Evolutionary conservation across 2,329 filamentous ascomycete genomes (phyloP).

Genomic region (Colletotrichum tabaci): DNA sequence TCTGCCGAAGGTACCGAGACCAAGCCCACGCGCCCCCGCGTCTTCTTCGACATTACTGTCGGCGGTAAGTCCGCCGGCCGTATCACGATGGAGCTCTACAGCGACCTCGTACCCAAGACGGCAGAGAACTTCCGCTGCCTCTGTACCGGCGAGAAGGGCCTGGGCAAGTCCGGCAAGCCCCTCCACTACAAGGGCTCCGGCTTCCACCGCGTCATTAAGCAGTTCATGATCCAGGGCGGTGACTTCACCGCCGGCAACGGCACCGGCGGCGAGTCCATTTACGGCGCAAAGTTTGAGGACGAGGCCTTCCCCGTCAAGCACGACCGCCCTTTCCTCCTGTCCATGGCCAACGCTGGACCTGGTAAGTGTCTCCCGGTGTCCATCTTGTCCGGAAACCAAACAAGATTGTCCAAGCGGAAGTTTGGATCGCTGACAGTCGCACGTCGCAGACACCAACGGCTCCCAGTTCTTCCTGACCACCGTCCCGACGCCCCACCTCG

Average conservation of each 20-base stretch:
- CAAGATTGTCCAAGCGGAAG: not conserved
- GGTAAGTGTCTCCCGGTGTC: constrained; percentile 65
- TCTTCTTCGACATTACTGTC: constrained; percentile 95
- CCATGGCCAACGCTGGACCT: constrained; percentile 97
- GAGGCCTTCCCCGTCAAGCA: constrained; percentile 96
- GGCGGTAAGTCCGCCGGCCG: constrained; percentile 81
- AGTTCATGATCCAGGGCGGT: constrained; percentile 98
- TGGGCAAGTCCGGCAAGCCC: constrained; percentile 84
- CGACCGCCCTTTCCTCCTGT: constrained; percentile 91
- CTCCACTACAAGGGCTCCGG: constrained; percentile 93
- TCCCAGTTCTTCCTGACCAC: constrained; percentile 99
- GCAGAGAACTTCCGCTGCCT: constrained; percentile 96
- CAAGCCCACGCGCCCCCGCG: constrained; percentile 77
- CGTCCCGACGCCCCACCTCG: constrained; percentile 92
- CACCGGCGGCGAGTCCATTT: constrained; percentile 97
- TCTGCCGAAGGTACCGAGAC: constrained; percentile 35
- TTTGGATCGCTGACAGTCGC: constrained; percentile 21
- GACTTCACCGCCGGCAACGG: constrained; percentile 97
- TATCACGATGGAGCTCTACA: constrained; percentile 87
- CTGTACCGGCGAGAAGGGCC: constrained; percentile 94
- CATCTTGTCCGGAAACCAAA: not conserved
- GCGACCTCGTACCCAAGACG: constrained; percentile 88
- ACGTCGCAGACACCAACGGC: constrained; percentile 83
- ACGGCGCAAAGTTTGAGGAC: constrained; percentile 96
- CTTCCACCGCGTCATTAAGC: constrained; percentile 98